Conservation (phyloP, 306 rosid genomes). For the Prunus padus region DNA sequence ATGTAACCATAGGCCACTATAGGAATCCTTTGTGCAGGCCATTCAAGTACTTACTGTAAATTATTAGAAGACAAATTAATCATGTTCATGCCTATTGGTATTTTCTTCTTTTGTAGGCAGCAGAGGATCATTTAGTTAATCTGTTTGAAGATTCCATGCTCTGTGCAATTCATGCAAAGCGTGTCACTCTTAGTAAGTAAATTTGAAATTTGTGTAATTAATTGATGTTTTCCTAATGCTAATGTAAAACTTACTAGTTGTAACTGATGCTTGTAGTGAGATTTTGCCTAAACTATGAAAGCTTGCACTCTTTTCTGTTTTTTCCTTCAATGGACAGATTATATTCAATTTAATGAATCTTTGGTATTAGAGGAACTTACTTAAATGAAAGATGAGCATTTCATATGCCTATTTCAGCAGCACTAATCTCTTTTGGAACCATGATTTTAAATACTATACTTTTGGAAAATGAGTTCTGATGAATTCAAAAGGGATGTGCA, state of each 20-base stretch:
- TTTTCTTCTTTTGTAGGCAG: slow-evolving; percentile 52
- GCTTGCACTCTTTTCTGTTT: neutral
- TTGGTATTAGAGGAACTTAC: neutral
- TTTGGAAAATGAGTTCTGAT: neutral
- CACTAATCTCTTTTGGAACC: no score
- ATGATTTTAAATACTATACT: no score
- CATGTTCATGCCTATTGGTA: neutral
- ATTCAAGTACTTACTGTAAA: neutral
- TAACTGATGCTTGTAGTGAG: neutral
- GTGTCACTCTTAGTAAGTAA: slow-evolving; percentile 89
- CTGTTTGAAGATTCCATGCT: slow-evolving; percentile 82
- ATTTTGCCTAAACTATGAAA: neutral
- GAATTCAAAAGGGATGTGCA: neutral
- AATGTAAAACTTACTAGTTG: slow-evolving; percentile 18
- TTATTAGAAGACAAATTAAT: neutral
- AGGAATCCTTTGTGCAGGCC: neutral
- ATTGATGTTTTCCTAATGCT: neutral
- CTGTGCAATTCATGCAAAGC: slow-evolving; percentile 89
- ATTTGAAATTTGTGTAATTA: slow-evolving; percentile 5
- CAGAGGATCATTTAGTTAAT: slow-evolving; percentile 67
- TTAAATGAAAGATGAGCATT: no score
- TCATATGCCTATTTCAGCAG: no score
- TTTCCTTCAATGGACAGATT: no score
- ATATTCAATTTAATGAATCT: neutral
- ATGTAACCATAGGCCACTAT: neutral